Evolutionary conservation across 345 rosid species (phyloP).

Genomic region (Gossypium herbaceum): DNA sequence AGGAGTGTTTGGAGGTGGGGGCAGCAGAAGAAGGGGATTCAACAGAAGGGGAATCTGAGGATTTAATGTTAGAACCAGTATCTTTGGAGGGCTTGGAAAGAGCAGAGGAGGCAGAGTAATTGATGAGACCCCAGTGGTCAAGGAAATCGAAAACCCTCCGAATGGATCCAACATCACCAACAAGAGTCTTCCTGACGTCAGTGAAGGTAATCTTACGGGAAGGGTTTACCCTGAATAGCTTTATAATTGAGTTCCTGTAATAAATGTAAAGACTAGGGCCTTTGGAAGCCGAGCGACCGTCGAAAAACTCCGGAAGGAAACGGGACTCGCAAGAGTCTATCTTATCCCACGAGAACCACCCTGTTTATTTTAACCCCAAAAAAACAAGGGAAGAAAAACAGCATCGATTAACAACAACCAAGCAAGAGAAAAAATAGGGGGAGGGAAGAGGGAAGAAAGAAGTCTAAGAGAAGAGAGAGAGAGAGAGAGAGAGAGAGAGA

Average conservation of each 20-base stretch:
- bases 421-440: constrained; percentile 10
- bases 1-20: neutral
- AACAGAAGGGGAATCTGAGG: constrained; percentile 28
- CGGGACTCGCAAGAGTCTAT: constrained; percentile 72
- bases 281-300: constrained; percentile 57
- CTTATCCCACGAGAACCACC: constrained; percentile 30
- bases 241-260: constrained; percentile 69
- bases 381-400: constrained; percentile 2
- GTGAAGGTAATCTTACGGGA: constrained; percentile 74
- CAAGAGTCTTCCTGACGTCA: constrained; percentile 68
- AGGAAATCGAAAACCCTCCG: constrained; percentile 90
- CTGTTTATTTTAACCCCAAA: neutral
- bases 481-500: constrained; percentile 20
- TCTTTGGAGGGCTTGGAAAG: constrained; percentile 63
- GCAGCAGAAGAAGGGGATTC: constrained; percentile 28
- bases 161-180: constrained; percentile 83
- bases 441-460: constrained; percentile 13
- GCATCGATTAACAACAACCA: constrained; percentile 1
- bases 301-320: constrained; percentile 76
- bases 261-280: constrained; percentile 54
- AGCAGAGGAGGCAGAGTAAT: constrained; percentile 46
- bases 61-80: constrained; percentile 20
- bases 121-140: constrained; percentile 85
- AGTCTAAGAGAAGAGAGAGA: constrained; percentile 5
- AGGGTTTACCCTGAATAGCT: constrained; percentile 56